Base-by-base conservation (phyloP, 2,329 filamentous ascomycete species). In the Fonsecaea pedrosoi region DNA sequence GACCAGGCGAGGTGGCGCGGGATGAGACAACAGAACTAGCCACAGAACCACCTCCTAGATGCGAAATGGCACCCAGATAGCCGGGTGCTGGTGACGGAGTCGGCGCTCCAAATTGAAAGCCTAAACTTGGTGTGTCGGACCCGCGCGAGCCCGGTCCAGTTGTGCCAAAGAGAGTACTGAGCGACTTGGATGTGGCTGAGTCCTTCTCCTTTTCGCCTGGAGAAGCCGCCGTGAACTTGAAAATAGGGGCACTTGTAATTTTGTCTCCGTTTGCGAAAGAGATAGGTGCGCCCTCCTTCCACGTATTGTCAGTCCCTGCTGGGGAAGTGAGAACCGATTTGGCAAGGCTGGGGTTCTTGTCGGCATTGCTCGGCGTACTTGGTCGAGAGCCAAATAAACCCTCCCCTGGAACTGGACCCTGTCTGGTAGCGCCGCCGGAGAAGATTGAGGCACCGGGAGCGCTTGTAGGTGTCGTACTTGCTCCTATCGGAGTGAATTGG, bases 231-330 rank as follows among this genome's bases (percentile, higher is more conserved):
- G 76, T 77, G 37, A 76, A 64, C 45, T 71, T 69, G 37, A 73
- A 66, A n/a, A 73, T 59, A 9, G 74, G 73, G 40, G 71, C 69
- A 53, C 66, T 71, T 63, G 72, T 72, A 62, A 71, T 68, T 18
- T 75, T 76, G 9, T 69, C 68, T 37, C 72, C 70, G 9, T 69
- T 69, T n/a, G 76, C 78, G 65, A 84, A 84, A 61, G 82, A 83
- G 71, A 85, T 83, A 4, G 82, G 80, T 3, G 77, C 79, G 53
- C 79, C 78, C 7, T 76, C 75, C 69, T 82, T 83, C 82, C 82
- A 84, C 2, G 82, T 83, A 58, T 83, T 77, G 69, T 84, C 80
- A 34, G 64, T 69, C 30, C 67, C 67, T 25, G 72, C 73, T 21
- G 66, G 69, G 40, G 72, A 70, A 42, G 70, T 73, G 12, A 67